A percentile compares a stretch with the other conserved stretches of the same genome.
phyloP scores from a whole-genome alignment of 2,329 filamentous ascomycete genomes.

The Penicillium sp. region DNA sequence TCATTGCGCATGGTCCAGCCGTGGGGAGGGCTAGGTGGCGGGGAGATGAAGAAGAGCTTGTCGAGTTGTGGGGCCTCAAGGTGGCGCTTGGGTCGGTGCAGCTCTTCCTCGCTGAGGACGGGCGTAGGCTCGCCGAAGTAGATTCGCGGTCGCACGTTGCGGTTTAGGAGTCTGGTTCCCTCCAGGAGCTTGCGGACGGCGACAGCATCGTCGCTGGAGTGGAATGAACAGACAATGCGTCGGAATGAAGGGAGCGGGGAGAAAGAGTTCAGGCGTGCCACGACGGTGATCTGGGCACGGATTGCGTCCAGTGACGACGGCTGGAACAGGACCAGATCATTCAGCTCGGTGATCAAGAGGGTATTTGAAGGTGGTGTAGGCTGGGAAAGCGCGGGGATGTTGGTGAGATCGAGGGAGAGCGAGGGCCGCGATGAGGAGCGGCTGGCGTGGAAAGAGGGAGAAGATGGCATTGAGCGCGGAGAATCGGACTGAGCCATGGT shows the following conservation, averaged over 20 bases:
- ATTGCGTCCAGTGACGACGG: constrained; percentile 42
- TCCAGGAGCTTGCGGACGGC: constrained; percentile 43
- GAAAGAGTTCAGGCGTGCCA: constrained; percentile 47
- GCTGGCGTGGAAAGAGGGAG: constrained; percentile 22
- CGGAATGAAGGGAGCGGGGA: constrained; percentile 48
- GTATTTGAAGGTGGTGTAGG: constrained; percentile 48
- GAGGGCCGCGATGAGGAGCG: constrained; percentile 30
- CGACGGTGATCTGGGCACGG: constrained; percentile 39
- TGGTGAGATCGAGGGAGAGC: constrained; percentile 45
- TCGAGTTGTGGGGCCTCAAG: constrained; percentile 54
- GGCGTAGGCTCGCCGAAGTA: constrained; percentile 53
- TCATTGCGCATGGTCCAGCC: constrained; percentile 61
- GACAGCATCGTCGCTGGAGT: constrained; percentile 40
- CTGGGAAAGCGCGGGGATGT: constrained; percentile 42
- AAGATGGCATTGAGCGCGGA: constrained; percentile 21
- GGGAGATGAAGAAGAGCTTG: constrained; percentile 63
- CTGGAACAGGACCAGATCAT: constrained; percentile 45
- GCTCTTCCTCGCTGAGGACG: constrained; percentile 33
- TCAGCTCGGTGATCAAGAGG: constrained; percentile 48
- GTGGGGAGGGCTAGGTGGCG: constrained; percentile 59
- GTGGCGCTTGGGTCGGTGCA: constrained; percentile 38
- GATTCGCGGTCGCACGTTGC: constrained; percentile 37
- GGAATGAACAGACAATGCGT: constrained; percentile 49
- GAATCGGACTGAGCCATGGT: constrained; percentile 23
- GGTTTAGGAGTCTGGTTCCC: constrained; percentile 30